These are phyloP conservation scores for Sphaceloma murrayae DNA, from an alignment of 2,329 filamentous ascomycete genomes.

Conservation along the genomic window DNA sequence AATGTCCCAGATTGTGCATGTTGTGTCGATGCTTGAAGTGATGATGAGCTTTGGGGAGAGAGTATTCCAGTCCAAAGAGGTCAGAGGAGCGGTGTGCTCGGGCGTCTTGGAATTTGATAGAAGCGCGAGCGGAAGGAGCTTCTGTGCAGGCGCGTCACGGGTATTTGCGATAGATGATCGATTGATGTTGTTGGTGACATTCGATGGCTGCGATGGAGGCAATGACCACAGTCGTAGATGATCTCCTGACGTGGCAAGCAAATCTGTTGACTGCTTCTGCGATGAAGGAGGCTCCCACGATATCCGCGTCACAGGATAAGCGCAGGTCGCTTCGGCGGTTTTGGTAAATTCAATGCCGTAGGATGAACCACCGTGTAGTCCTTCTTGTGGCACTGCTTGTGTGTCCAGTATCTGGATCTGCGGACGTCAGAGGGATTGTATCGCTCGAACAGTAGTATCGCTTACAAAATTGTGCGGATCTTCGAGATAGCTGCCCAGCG, in stretches of 20 bases:
- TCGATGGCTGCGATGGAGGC: conserved; percentile 41
- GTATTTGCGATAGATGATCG: conserved; percentile 53
- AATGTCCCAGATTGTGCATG: conserved; percentile 99
- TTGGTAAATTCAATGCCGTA: conserved; percentile 83
- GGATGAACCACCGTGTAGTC: conserved; percentile 58
- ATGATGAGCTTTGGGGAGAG: conserved; percentile 96
- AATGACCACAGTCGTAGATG: conserved; percentile 91
- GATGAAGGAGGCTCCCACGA: conserved; percentile 93
- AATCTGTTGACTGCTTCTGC: conserved; percentile 88
- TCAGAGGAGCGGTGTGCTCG: conserved; percentile 92
- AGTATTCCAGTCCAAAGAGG: conserved; percentile 95
- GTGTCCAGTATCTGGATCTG: conserved; percentile 97
- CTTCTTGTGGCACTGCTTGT: conserved; percentile 59
- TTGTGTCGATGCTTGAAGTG: conserved; percentile 96
- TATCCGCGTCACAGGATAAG: conserved; percentile 90
- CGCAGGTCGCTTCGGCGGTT: conserved; percentile 91
- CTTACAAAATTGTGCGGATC: conserved; percentile 95
- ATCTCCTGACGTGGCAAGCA: conserved; percentile 89
- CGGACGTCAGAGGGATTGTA: background rate
- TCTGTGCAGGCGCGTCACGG: conserved; percentile 55
- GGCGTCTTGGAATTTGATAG: conserved; percentile 97
- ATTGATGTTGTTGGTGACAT: conserved; percentile 61
- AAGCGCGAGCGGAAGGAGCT: conserved; percentile 83
- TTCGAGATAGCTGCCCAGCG: conserved; percentile 90
- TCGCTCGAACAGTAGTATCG: conserved; percentile 18